These are phyloP conservation scores for Solanum gracilifrons DNA, from an alignment of 257 asterid species.

Conservation along the genomic window DNA sequence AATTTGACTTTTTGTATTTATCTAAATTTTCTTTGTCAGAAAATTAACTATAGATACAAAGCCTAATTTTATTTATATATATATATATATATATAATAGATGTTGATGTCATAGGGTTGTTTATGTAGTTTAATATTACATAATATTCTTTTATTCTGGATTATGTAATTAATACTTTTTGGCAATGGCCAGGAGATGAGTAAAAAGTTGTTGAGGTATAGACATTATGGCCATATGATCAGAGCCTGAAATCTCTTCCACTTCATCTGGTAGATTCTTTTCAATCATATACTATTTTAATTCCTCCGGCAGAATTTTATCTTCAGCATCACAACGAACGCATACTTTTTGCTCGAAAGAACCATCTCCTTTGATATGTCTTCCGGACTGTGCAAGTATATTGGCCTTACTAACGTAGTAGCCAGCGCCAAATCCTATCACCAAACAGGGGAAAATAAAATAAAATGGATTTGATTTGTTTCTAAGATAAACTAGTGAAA, in stretches of 20 bases:
- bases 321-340: fast-evolving
- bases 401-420: conserved; percentile 9
- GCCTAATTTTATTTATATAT: too few relatives aligned
- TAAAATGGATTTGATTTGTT: background rate
- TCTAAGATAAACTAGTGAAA: background rate
- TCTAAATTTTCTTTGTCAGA: too few relatives aligned
- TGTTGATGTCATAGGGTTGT: too few relatives aligned
- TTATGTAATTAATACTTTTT: background rate
- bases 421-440: conserved; percentile 26
- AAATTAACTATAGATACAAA: background rate
- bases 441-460: background rate
- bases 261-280: conserved; percentile 19
- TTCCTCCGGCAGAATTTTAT: background rate
- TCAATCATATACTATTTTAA: conserved; percentile 14
- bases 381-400: background rate
- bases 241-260: conserved; percentile 6
- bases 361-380: conserved; percentile 2
- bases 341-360: conserved; percentile 3
- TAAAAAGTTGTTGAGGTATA: conserved; percentile 11
- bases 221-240: conserved; percentile 33
- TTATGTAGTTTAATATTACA: too few relatives aligned
- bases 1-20: background rate
- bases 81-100: too few relatives aligned
- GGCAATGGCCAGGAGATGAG: conserved; percentile 2
- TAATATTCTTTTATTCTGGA: too few relatives aligned